phyloP scores from a whole-genome alignment of 805 yeast genomes.

The Spathaspora arborariae region DNA sequence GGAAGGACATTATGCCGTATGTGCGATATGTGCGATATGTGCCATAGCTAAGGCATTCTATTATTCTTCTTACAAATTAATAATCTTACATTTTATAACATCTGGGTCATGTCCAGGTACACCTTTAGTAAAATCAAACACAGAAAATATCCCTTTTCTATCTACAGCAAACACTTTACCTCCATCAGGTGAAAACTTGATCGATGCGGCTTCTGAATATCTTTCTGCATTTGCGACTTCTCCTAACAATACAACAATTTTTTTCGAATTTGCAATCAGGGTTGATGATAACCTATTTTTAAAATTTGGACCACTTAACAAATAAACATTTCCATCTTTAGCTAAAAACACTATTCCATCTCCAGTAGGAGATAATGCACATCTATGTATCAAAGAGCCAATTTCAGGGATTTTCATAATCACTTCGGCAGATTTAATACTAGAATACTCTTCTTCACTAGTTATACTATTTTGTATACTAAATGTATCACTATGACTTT shows the following conservation, averaged over 20 bases:
- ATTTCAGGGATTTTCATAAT: slow-evolving; percentile 66
- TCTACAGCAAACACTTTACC: slow-evolving; percentile 74
- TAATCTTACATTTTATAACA: slow-evolving; percentile 62
- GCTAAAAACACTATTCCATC: slow-evolving; percentile 82
- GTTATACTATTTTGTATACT: slow-evolving; percentile 21
- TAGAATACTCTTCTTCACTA: slow-evolving; percentile 16
- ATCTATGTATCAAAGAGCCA: slow-evolving; percentile 73
- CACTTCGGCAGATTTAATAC: slow-evolving; percentile 27
- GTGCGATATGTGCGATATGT: too few species aligned
- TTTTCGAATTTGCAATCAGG: slow-evolving; percentile 19
- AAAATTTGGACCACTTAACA: slow-evolving; percentile 57
- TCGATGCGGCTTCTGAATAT: slow-evolving; percentile 71
- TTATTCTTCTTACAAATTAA: slow-evolving; percentile 21
- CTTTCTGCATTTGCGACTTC: slow-evolving; percentile 76
- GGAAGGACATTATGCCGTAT: background rate
- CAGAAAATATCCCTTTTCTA: slow-evolving; percentile 72
- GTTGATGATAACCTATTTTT: slow-evolving; percentile 14
- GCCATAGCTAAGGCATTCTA: background rate
- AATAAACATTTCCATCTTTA: slow-evolving; percentile 69
- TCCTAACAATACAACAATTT: slow-evolving; percentile 64
- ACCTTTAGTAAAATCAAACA: slow-evolving; percentile 88
- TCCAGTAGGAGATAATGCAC: slow-evolving; percentile 78
- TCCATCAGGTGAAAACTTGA: slow-evolving; percentile 76
- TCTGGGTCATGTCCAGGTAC: slow-evolving; percentile 63
- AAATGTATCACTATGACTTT: slow-evolving; percentile 9